Evolutionary conservation across 768 basidiomycete species (phyloP).

Genomic region (Rhizopogon vulgaris): DNA sequence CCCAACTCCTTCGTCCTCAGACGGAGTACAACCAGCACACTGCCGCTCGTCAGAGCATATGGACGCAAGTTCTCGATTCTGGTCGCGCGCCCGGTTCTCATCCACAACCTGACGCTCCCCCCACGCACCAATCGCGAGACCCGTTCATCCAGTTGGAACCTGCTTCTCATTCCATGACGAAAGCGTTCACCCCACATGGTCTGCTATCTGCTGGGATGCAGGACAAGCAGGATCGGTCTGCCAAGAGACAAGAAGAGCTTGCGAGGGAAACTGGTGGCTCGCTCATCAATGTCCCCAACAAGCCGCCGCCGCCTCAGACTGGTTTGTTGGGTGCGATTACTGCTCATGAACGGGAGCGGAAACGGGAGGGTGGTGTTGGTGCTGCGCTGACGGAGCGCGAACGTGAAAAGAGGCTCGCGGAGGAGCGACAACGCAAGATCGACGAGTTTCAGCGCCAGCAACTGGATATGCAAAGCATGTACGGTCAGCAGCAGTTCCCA

Average conservation of each 20-base stretch:
- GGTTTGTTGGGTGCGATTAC: constrained; percentile 95
- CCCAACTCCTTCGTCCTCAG: constrained; percentile 47
- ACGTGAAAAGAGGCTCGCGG: constrained; percentile 84
- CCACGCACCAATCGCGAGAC: constrained; percentile 29
- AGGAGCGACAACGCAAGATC: constrained; percentile 88
- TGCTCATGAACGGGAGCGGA: constrained; percentile 89
- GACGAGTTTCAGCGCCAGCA: constrained; percentile 89
- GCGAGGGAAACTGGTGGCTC: constrained; percentile 90
- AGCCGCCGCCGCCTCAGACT: constrained; percentile 91
- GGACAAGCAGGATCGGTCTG: constrained; percentile 93
- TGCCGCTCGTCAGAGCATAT: constrained; percentile 63
- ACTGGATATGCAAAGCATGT: constrained; percentile 84
- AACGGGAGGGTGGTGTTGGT: constrained; percentile 92
- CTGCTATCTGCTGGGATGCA: constrained; percentile 91
- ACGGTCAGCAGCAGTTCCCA: constrained; percentile 37
- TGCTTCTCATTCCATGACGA: constrained; percentile 70
- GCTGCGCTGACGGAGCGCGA: constrained; percentile 93
- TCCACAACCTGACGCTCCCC: constrained; percentile 28
- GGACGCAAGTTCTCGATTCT: constrained; percentile 86
- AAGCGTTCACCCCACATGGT: constrained; percentile 93
- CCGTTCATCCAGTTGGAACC: constrained; percentile 76
- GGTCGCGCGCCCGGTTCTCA: constrained; percentile 43
- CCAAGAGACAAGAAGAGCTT: constrained; percentile 89
- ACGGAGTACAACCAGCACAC: constrained; percentile 48
- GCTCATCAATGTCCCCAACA: constrained; percentile 91